A percentile compares a stretch with the other conserved stretches of the same genome.
phyloP scores from a whole-genome alignment of 805 yeast genomes.

The Candida palmyrensis region DNA sequence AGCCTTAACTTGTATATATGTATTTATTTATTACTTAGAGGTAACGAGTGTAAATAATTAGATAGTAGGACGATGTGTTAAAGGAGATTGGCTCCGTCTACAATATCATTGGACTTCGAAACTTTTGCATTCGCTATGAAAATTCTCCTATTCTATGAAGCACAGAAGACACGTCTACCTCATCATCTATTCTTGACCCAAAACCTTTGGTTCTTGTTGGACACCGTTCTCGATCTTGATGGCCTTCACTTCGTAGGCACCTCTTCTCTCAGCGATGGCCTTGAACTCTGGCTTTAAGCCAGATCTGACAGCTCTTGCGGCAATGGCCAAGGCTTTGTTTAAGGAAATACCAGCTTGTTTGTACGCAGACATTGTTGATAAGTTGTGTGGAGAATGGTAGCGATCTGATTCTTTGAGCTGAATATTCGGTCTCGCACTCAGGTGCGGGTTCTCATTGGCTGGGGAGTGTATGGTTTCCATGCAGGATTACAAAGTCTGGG shows the following conservation, averaged over 20 bases:
- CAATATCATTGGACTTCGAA: too few species aligned
- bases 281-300: constrained; percentile 85
- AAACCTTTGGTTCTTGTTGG: constrained; percentile 33
- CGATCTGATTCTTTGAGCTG: too few species aligned
- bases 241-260: constrained; percentile 66
- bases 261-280: constrained; percentile 68
- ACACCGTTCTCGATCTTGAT: constrained; percentile 70
- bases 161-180: too few species aligned
- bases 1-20: constrained; percentile 3
- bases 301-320: constrained; percentile 83
- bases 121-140: too few species aligned
- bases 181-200: constrained; percentile 32
- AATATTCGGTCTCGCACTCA: too few species aligned
- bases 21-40: constrained; percentile 6
- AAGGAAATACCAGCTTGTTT: constrained; percentile 50
- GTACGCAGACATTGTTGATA: constrained; percentile 43
- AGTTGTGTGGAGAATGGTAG: too few species aligned
- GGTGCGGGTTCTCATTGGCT: constrained; percentile 5
- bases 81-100: too few species aligned
- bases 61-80: too few species aligned
- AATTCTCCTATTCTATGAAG: too few species aligned
- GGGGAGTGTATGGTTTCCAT: too few species aligned
- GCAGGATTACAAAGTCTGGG: too few species aligned
- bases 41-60: too few species aligned
- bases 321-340: constrained; percentile 85